A percentile compares a stretch with the other conserved stretches of the same genome.
Conservation (phyloP, 78 protist genomes). For the Dictyostelium brefeldianum region DNA sequence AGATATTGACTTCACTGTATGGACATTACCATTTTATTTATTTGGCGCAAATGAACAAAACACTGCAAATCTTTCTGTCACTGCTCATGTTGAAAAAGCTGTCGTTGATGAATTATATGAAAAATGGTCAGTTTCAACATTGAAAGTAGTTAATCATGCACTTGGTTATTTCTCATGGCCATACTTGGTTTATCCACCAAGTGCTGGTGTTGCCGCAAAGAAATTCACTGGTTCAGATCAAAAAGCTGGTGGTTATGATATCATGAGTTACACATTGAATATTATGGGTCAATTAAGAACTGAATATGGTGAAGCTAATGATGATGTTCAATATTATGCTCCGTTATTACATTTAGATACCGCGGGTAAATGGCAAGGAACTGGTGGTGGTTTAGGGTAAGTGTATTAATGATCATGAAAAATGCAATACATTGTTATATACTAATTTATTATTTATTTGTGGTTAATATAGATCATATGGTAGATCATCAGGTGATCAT, state of each 20-base stretch:
- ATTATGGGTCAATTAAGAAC: neutral
- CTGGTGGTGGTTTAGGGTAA: slow-evolving; percentile 34
- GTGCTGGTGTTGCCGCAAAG: slow-evolving; percentile 8
- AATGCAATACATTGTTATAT: too few relatives aligned
- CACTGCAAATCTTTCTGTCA: neutral
- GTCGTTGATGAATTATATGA: neutral
- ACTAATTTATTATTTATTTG: too few relatives aligned
- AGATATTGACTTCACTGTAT: neutral
- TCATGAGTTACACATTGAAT: neutral
- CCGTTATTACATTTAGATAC: slow-evolving; percentile 13
- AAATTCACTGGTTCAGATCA: neutral
- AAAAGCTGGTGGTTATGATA: neutral
- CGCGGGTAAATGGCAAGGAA: neutral
- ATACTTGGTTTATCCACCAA: neutral
- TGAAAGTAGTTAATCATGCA: slow-evolving; percentile 6
- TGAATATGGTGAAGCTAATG: slow-evolving; percentile 3
- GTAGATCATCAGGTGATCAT: neutral
- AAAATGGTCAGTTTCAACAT: slow-evolving; percentile 23
- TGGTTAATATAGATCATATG: too few relatives aligned
- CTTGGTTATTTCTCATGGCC: neutral
- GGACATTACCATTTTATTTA: slow-evolving; percentile 19
- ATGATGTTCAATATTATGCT: slow-evolving; percentile 1
- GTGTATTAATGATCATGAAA: too few relatives aligned
- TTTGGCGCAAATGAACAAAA: slow-evolving; percentile 46
- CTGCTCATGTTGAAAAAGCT: neutral